Conservation (phyloP, 495 filamentous ascomycete species). For the Neurospora intermedia region DNA sequence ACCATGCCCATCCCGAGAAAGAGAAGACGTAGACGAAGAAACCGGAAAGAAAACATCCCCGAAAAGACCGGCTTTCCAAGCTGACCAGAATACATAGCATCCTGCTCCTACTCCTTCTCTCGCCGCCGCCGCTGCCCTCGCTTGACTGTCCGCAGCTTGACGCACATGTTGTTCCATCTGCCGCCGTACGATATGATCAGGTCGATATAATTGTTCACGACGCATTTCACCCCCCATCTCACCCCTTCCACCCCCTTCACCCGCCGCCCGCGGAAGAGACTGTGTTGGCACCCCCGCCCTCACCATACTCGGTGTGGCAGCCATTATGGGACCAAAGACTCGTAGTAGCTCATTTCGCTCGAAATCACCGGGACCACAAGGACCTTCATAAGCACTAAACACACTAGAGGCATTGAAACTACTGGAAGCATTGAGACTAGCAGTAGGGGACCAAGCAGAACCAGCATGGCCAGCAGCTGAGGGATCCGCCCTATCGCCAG, state of each 20-base stretch:
- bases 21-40: neutral
- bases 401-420: neutral
- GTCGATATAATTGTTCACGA: no score
- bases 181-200: no score
- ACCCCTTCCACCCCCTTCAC: no score
- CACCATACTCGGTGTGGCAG: neutral
- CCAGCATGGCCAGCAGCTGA: neutral
- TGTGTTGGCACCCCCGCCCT: neutral
- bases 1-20: neutral
- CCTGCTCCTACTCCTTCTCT: neutral
- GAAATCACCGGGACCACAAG: neutral
- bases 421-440: neutral
- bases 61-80: neutral
- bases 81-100: neutral
- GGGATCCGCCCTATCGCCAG: neutral
- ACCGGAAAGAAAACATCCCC: neutral
- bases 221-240: no score
- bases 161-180: no score
- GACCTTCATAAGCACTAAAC: neutral
- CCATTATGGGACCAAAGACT: neutral
- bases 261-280: no score
- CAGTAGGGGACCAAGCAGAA: neutral
- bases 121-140: neutral
- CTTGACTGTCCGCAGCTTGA: no score
- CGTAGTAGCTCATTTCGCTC: neutral